A percentile compares a stretch with the other conserved stretches of the same genome.
Conservation (phyloP, 345 rosid species). For the Acer yangbiense region DNA sequence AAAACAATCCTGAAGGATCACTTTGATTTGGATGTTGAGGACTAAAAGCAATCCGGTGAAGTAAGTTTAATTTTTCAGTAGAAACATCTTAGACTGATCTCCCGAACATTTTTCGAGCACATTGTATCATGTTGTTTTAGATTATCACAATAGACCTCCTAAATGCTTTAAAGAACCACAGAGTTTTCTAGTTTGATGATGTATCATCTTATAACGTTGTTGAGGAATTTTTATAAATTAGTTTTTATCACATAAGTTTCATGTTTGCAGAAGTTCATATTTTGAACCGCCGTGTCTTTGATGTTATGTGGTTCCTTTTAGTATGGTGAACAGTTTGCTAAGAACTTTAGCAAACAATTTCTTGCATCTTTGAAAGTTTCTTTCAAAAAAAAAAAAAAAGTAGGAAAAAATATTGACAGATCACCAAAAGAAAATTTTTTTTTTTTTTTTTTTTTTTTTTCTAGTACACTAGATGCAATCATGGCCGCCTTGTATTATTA, state of each 20-base stretch:
- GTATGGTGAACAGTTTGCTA: not conserved
- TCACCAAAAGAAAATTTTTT: not conserved
- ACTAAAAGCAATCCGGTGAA: slow-evolving; percentile 15
- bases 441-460: not conserved
- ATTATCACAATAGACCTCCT: too few species aligned
- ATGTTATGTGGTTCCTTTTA: too few species aligned
- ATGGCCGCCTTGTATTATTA: not conserved
- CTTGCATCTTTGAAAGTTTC: not conserved
- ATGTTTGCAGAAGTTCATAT: not conserved
- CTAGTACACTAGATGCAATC: not conserved
- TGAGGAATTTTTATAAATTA: not conserved
- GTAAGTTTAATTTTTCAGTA: too few species aligned
- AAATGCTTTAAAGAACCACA: too few species aligned
- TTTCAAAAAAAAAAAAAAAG: too few species aligned
- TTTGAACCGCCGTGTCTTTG: not conserved
- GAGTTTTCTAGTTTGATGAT: not conserved
- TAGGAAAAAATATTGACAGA: not conserved
- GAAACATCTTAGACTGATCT: too few species aligned
- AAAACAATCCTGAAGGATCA: slow-evolving; percentile 50
- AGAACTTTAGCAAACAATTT: not conserved
- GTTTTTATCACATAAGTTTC: not conserved
- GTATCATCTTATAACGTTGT: not conserved
- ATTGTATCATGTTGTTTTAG: too few species aligned
- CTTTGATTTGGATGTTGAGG: slow-evolving; percentile 47
- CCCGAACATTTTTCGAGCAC: too few species aligned